Evolutionary conservation across 805 yeast species (phyloP), one percentile per base, ranked within the genome.

Genomic region (Cyberlindnera subsufficiens): DNA sequence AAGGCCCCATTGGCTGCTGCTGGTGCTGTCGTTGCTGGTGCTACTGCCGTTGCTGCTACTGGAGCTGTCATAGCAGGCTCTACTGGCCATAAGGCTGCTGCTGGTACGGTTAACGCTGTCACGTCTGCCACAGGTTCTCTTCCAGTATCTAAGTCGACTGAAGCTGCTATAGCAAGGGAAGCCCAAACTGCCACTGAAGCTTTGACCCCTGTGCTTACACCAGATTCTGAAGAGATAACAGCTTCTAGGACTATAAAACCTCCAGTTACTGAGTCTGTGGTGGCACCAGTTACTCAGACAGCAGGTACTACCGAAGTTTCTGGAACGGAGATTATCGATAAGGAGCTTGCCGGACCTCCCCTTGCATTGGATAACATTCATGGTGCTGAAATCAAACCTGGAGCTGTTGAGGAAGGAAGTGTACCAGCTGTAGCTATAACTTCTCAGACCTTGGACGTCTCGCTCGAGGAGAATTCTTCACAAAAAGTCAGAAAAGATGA

Each of bases 401-500:
- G 40, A 11, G 37, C 49, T n/a, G 38, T 51, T 25, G 18, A 39
- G 36, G 42, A 17, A 16, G 52, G 47, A 6, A 42, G 39, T 11
- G 10, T 6, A 5, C 48, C 52, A 17, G 30, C 45, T n/a, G 31
- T 49, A 14, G 42, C 47, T 15, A 42, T 45, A n/a, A 8, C 42
- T 30, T 40, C 49, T 4, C n/a, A 30, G 6, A 50, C 43, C 35
- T 41, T 48, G 20, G 38, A 35, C 14, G 41, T 50, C 13, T 37
- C 34, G 9, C 30, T 51, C 10, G 51, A 47, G 32, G 53, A 49
- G 30, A 47, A 51, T 25, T 40, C 52, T 3, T 27, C 40, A 3
- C 53, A 52, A 27, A 39, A 51, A 39, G 59, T 57, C n/a, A 38
- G 42, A 31, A 49, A 37, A 3, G 52, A 47, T 35, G 38, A 42